phyloP scores from a whole-genome alignment of 192 early-diverging fungal species.

The Cladochytrium replicatum region DNA sequence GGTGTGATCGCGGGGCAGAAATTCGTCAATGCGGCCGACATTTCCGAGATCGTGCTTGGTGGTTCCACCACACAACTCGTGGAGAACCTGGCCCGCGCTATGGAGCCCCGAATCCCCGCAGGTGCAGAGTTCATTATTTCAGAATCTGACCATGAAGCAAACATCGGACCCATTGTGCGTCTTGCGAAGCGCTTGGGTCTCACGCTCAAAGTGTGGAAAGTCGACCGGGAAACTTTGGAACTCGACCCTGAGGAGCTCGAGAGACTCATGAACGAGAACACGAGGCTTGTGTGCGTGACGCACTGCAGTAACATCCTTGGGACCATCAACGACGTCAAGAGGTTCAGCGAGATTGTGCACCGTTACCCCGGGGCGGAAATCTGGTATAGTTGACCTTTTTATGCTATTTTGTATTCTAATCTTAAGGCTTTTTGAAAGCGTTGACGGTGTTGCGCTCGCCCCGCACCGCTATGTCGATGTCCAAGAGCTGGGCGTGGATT shows the following conservation, averaged over 20 bases:
- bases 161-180: constrained; percentile 3
- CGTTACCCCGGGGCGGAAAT: constrained; percentile 9
- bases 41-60: constrained; percentile 14
- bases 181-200: constrained; percentile 7
- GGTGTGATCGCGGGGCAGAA: too few species aligned
- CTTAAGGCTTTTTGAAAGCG: too few species aligned
- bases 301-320: constrained; percentile 16
- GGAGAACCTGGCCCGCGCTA: constrained; percentile 16
- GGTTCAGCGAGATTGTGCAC: constrained; percentile 7
- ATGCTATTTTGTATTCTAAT: too few species aligned
- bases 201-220: constrained; percentile 8
- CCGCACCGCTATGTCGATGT: constrained; percentile 14
- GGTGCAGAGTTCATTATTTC: constrained; percentile 14
- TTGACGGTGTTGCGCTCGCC: constrained; percentile 21
- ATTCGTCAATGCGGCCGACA: constrained; percentile 13
- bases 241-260: not conserved
- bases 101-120: not conserved
- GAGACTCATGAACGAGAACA: constrained; percentile 6
- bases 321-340: constrained; percentile 9
- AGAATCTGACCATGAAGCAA: constrained; percentile 4
- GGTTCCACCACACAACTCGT: constrained; percentile 16
- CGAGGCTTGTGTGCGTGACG: constrained; percentile 10
- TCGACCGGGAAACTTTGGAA: not conserved
- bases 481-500: constrained; percentile 10
- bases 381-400: too few species aligned